Evolutionary conservation across 768 basidiomycete species (phyloP).

Genomic region (Psilocybe cubensis): DNA sequence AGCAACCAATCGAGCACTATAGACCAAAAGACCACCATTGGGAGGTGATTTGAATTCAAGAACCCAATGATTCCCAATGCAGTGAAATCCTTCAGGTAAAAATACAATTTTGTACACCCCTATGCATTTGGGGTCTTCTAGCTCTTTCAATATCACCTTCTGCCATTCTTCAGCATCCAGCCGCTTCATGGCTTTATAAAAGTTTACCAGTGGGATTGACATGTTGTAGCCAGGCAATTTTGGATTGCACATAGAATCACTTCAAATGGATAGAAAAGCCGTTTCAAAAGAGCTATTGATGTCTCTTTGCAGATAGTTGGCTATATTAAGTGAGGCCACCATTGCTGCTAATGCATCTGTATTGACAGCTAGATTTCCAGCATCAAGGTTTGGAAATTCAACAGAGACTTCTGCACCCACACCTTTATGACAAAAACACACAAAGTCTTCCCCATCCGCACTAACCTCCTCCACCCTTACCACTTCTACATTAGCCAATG

Average conservation of each 20-base stretch:
- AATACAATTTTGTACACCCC: constrained; percentile 32
- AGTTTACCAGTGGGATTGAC: not conserved
- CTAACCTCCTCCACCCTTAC: not conserved
- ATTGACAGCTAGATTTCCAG: no score
- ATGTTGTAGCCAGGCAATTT: not conserved
- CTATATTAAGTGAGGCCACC: not conserved
- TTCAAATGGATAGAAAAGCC: not conserved
- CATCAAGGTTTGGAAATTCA: not conserved
- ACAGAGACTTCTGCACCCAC: not conserved
- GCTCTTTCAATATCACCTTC: constrained; percentile 27
- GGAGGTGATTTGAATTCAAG: constrained; percentile 37
- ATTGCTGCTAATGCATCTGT: not conserved
- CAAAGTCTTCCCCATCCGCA: not conserved
- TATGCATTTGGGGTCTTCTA: constrained; percentile 26
- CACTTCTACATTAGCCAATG: not conserved
- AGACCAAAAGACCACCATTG: constrained; percentile 30
- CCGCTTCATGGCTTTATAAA: constrained; percentile 5
- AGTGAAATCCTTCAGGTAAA: constrained; percentile 21
- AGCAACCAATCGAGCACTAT: constrained; percentile 37
- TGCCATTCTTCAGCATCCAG: constrained; percentile 22
- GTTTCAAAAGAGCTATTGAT: not conserved
- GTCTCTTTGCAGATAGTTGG: not conserved
- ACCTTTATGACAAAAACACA: not conserved
- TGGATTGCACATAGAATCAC: not conserved
- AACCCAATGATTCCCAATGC: constrained; percentile 34